Evolutionary conservation across 768 basidiomycete genomes (phyloP), one percentile per base, ranked within the genome.

Genomic region (Pisolithus tinctorius): DNA sequence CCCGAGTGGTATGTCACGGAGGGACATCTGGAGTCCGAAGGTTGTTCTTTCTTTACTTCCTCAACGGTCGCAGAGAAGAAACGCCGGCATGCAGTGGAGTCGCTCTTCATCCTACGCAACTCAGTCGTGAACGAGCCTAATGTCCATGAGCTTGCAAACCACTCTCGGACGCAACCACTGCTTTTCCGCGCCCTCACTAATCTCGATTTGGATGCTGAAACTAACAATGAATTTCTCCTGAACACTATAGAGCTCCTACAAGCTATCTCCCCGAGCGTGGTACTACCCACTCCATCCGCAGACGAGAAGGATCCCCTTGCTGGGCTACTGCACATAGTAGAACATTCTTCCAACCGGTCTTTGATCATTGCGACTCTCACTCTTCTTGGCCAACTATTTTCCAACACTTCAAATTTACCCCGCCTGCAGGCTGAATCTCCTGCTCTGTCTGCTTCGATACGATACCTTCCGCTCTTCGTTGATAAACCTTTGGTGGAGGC

Each of bases 71-170:
- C 73, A 41, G 73, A 76, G 40, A 72, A 73, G 30, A 81, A 80
- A 52, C 78, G 83, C 25, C 77, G 83, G 54, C 83, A 89, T 62
- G 91, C 93, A n/a, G 72, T 86, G 37, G 90, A 95, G 62, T 88
- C 88, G 2, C 74, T 93, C 40, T 85, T 89, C 56, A 74, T 96
- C 51, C 75, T 99, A 39, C 81, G 93, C n/a, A 96, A 96, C 65
- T 78, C 84, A 6, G 79, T 84, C n/a, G 69, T 86, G 40, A 77
- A 83, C 54, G 82, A 85, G 42, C 72, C 74, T 47, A 92, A 90
- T 57, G 79, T 80, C 3, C 65, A 71, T 38, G 81, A 85, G 52
- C 71, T 93, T 27, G 68, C 77, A 3, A 68, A 66, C 20, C 79
- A 83, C 55, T 72, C 78, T 13, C 80, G 82, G 40, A 86, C 86